Evolutionary conservation across 2,329 filamentous ascomycete genomes (phyloP).

Genomic region (Talaromyces sp.): DNA sequence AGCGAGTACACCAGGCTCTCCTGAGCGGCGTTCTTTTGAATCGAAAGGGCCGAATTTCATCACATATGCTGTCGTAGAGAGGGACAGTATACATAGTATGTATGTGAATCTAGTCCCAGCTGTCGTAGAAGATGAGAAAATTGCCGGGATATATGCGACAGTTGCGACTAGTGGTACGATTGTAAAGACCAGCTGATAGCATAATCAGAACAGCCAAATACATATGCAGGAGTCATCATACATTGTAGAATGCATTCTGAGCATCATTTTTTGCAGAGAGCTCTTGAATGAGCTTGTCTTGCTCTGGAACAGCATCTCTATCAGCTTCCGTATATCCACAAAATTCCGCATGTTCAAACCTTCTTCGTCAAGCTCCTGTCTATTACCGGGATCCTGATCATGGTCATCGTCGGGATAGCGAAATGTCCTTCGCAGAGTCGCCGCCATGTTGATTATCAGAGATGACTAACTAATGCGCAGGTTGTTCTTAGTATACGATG

Average conservation of each 20-base stretch:
- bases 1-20: background rate
- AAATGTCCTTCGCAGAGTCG: conserved; percentile 69
- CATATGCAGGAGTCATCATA: conserved; percentile 19
- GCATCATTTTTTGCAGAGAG: conserved; percentile 32
- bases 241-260: conserved; percentile 36
- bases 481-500: conserved; percentile 1
- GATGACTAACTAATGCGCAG: background rate
- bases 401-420: conserved; percentile 62
- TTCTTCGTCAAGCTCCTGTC: conserved; percentile 69
- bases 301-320: conserved; percentile 24
- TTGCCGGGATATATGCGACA: conserved; percentile 26
- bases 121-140: conserved; percentile 20
- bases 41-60: conserved; percentile 27
- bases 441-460: conserved; percentile 35
- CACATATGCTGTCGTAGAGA: conserved; percentile 33
- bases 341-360: conserved; percentile 41
- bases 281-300: conserved; percentile 36
- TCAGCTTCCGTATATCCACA: conserved; percentile 6
- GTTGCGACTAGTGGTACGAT: conserved; percentile 29
- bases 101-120: conserved; percentile 22
- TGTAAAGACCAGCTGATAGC: conserved; percentile 27
- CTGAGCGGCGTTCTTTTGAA: background rate
- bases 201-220: conserved; percentile 1
- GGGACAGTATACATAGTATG: conserved; percentile 29
- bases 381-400: conserved; percentile 39